Base-by-base conservation (phyloP, 2,329 filamentous ascomycete species). In the Fusarium buharicum region DNA sequence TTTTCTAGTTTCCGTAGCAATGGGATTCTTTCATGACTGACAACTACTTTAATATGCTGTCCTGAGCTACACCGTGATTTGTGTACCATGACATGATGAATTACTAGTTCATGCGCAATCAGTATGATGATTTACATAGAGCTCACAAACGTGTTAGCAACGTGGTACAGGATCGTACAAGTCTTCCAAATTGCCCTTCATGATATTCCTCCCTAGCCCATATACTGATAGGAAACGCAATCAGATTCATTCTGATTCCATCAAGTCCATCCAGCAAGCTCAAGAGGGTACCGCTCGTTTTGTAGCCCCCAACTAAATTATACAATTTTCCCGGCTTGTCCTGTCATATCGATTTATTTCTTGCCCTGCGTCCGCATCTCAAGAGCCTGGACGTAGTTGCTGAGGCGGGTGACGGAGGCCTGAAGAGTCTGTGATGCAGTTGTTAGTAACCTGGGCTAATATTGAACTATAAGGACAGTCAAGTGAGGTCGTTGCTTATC, bases 371-470 rank as follows among this genome's bases (percentile, higher is more conserved):
- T 84, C 80, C 90, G 93, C 71, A 91, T 86, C 80, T 98, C 94
- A 65, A 98, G 80, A 47, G 86, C 86, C 74, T 88, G 86, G 64
- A 97, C 88, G 75, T 97, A 96, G 63, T 85, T 86, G 78, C 92
- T 92, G 76, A 97, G 86, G 74, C 91, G 87, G 77, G 93, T 90
- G 54, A 96, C 93, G 44, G 93, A 92, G 45, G 88, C 84, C 84
- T 97, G 93, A 44, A 98, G 85, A 66, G 91, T 89, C 93, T 96
- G 67, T 22, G 22, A 41, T 27, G 28, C 17, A 16, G 27, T 16
- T 20, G 38, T 64, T 27, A 64, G 57, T 36, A 50, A 47, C 17
- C 12, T 33, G 28, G 6, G 33, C 11, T 41, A 14, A 7, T 22
- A 24, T 28, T 22, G n/a, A 14, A 18, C 30, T 16, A 22, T 18